These are phyloP conservation scores for Tieghemostelium lacteum DNA, from an alignment of 78 protist species.

Conservation along the genomic window DNA sequence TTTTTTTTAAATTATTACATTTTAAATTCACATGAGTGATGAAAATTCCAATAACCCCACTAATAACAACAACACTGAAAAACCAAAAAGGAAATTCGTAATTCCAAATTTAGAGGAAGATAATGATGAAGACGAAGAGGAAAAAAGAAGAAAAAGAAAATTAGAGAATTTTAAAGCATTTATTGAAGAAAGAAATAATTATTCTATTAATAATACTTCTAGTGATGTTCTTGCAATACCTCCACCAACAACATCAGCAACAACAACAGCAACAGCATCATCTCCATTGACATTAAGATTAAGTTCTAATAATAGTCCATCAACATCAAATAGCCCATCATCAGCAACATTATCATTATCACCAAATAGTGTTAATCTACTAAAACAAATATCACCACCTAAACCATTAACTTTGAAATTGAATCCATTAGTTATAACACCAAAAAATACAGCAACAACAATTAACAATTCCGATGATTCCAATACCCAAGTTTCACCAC, in stretches of 20 bases:
- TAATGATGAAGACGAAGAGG: no score
- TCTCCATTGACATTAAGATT: not conserved
- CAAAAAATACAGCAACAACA: not conserved
- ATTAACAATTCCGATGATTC: slow-evolving; percentile 3
- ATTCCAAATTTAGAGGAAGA: no score
- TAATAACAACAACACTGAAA: no score
- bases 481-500: not conserved
- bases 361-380: not conserved
- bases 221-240: not conserved
- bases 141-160: no score
- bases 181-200: no score
- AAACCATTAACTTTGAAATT: not conserved
- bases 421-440: not conserved
- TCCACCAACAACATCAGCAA: not conserved
- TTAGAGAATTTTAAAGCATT: no score
- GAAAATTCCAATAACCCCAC: no score
- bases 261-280: not conserved
- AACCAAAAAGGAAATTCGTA: no score
- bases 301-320: not conserved
- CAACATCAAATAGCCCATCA: not conserved
- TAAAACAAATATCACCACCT: not conserved
- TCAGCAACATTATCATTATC: not conserved
- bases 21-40: no score
- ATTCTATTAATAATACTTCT: not conserved
- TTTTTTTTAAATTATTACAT: no score